phyloP scores from a whole-genome alignment of 345 rosid species.

The Alliaria petiolata region DNA sequence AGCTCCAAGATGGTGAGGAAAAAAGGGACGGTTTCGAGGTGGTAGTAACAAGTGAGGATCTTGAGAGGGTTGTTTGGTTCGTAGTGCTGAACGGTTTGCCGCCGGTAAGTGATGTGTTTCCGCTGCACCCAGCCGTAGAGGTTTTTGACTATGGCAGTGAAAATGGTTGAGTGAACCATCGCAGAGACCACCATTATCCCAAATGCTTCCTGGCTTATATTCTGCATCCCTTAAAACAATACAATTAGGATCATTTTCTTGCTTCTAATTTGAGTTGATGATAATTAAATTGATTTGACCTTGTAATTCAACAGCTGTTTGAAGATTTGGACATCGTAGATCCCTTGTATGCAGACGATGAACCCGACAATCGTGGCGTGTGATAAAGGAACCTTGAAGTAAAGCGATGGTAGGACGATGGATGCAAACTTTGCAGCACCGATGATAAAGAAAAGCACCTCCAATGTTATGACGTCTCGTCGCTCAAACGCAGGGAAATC shows the following conservation, averaged over 20 bases:
- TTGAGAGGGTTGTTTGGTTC: conserved; percentile 10
- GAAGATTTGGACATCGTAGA: conserved; percentile 33
- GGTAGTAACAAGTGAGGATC: conserved; percentile 34
- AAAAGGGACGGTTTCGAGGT: conserved; percentile 23
- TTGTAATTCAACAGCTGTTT: conserved; percentile 1
- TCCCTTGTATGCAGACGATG: conserved; percentile 36
- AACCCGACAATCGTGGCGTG: conserved; percentile 36
- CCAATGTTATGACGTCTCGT: conserved; percentile 4
- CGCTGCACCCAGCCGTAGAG: conserved; percentile 33
- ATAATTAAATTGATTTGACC: too few species aligned
- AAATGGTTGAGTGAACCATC: conserved; percentile 16
- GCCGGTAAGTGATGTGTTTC: conserved; percentile 24
- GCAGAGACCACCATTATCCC: conserved; percentile 23
- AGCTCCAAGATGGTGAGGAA: conserved; percentile 31
- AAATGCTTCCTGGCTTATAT: conserved; percentile 23
- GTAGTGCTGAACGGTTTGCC: conserved; percentile 23
- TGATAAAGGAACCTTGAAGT: conserved; percentile 35
- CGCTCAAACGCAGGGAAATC: background rate
- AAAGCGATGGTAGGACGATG: conserved; percentile 28
- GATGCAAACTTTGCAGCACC: conserved; percentile 12
- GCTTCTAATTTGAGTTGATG: too few species aligned
- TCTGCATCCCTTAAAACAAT: conserved; percentile 10
- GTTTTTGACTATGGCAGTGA: conserved; percentile 14
- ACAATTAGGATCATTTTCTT: too few species aligned
- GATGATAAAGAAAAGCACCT: conserved; percentile 8